Base-by-base conservation (phyloP, 495 filamentous ascomycete genomes). In the Haplographium delicatum region DNA sequence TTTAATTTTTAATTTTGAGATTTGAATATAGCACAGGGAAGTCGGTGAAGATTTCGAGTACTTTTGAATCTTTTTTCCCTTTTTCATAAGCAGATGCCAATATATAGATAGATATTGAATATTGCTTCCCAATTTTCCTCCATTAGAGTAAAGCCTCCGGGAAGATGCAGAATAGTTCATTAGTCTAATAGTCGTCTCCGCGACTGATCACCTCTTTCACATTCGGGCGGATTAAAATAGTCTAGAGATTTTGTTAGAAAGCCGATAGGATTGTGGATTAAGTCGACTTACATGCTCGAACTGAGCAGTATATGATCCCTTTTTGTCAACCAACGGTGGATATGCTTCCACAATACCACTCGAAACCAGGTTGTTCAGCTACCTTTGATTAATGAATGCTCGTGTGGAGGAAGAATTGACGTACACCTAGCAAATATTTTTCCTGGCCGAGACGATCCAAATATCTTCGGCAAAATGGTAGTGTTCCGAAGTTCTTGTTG, bases 261-360 rank as follows among this genome's bases (percentile, higher is more conserved):
- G 23, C 16, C 27, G 20, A 42, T 8, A 20, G 2, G 5, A 1
- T 0, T 24, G 16, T 45, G n/a, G n/a, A n/a, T 27, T 5, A 13
- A n/a, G 10, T 34, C 5, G 15, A 70, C 86, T 76, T 72, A 93
- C 89, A 75, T 96, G 91, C 76, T 96, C 91, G 61, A 75, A 95
- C 68, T 96, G 91, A 54, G 91, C 91, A 16, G 90, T 95, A 65
- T 93, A 96, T 18, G 87, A 91, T 47, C 91, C 91, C 80, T 95
- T 95, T 70, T 89, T 82, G 73, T 96, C 91, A 51, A 83, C 82
- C 38, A 96, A 74, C 18, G 91, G 91, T 1, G 89, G 89, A 62
- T 96, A 96, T 33, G 85, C 81, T 66, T 95, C 87, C 19, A 96
- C 86, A 58, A 96, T 88, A 10, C 89, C 90, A 43, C 76, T 80